A percentile compares a stretch with the other conserved stretches of the same genome.
phyloP scores from a whole-genome alignment of 1,284 basidiomycete genomes.

The Cutaneotrichosporon cavernicola region DNA sequence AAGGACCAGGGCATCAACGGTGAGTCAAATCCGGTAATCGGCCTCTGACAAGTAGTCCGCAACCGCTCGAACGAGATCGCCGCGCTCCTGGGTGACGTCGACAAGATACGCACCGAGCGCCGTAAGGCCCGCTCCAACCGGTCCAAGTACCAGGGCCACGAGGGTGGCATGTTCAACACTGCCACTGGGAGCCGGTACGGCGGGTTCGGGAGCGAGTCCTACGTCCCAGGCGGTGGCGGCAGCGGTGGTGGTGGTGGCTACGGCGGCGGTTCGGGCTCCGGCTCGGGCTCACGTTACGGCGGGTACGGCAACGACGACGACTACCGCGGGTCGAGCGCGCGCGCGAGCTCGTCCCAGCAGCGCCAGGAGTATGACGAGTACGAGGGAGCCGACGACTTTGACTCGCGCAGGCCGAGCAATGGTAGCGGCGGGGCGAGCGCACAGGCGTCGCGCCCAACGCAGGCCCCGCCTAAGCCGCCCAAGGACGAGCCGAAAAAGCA shows the following conservation, averaged over 20 bases:
- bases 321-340: conserved; percentile 21
- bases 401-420: conserved; percentile 44
- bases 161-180: conserved; percentile 55
- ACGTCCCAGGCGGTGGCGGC: conserved; percentile 56
- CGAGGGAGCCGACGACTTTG: conserved; percentile 93
- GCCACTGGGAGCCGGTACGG: conserved; percentile 63
- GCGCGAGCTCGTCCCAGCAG: conserved; percentile 6
- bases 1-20: conserved; percentile 99
- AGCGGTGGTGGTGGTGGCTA: conserved; percentile 36
- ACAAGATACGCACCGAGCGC: conserved; percentile 82
- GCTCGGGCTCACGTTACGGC: conserved; percentile 31
- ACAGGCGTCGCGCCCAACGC: conserved; percentile 13
- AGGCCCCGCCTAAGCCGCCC: conserved; percentile 54
- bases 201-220: conserved; percentile 73
- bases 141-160: conserved; percentile 74
- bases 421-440: conserved; percentile 11
- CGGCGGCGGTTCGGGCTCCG: conserved; percentile 9
- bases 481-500: conserved; percentile 50
- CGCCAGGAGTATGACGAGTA: conserved; percentile 70
- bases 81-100: conserved; percentile 84
- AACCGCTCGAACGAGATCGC: conserved; percentile 82
- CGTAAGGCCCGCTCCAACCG: conserved; percentile 92
- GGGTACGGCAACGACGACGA: conserved; percentile 33
- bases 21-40: conserved; percentile 49
- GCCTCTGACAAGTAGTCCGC: conserved; percentile 18